Base-by-base conservation (phyloP, 495 filamentous ascomycete genomes). In the Xylaria palmicola region DNA sequence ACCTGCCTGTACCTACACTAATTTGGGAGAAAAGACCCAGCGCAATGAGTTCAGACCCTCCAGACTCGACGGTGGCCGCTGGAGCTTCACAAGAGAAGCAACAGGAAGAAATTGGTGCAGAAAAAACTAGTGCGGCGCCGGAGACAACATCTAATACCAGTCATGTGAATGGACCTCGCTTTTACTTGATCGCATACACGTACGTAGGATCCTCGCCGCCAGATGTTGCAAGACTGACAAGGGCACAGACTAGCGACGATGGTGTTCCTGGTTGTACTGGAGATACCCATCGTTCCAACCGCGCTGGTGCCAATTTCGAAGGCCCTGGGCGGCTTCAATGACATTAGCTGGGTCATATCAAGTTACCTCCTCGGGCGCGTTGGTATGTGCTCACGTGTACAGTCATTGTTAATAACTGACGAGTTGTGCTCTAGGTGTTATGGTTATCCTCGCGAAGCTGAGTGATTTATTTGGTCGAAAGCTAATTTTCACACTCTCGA, bases 381-480 rank as follows among this genome's bases (percentile, higher is more conserved):
- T 17, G 60, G 70, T 71, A 56, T 52, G 22, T 34, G 34, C 63
- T 37, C 39, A 12, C 37, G 10, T 1, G 10, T 34, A n/a, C n/a
- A n/a, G n/a, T n/a, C n/a, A n/a, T 22, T 10, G 15, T 13, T 17
- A 20, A 13, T 43, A 1, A 30, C n/a, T 12, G 37, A 9, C 29
- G 43, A 4, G 4, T 9, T 12, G 20, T 37, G 4, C 7, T 4
- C 4, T 20, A 65, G 65, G 41, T 1, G 17, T 61, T 4, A 57
- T 66, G 8, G 68, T 77, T 2, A 70, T 81, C 29, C 77, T 68
- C 49, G 64, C 77, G 1, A 75, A 78, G 34, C 26, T 78, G 2
- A 75, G 73, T 59, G 79, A 81, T 54, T 63, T 77, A 3, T 62
- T 74, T 13, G 78, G 77, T 6, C 72, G 74, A 4, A 72, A 78